These are phyloP conservation scores for Plasmodium reichenowi DNA, from an alignment of 169 alveolate species.

Conservation along the genomic window DNA sequence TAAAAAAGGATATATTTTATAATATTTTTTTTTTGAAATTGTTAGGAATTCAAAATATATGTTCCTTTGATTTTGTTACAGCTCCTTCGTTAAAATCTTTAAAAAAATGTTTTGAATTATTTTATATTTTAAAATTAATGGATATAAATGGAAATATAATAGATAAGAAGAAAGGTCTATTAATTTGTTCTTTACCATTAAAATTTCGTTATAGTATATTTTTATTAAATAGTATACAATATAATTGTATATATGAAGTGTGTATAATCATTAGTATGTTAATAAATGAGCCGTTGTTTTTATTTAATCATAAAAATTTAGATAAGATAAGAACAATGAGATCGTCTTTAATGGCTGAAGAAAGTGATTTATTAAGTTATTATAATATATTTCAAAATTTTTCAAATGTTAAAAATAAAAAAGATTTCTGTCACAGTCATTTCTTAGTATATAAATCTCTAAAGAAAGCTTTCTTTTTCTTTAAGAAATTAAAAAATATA, in stretches of 20 bases:
- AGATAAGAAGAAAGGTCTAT: constrained; percentile 69
- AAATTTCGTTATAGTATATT: constrained; percentile 64
- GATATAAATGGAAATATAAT: constrained; percentile 73
- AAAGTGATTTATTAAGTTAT: constrained; percentile 72
- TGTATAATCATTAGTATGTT: constrained; percentile 58
- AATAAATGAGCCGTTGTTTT: constrained; percentile 67
- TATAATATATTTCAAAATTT: constrained; percentile 70
- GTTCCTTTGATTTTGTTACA: constrained; percentile 73
- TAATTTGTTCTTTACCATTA: constrained; percentile 73
- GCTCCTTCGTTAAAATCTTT: constrained; percentile 54
- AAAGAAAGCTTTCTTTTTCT: constrained; percentile 44
- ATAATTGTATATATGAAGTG: constrained; percentile 68
- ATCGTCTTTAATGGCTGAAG: constrained; percentile 70
- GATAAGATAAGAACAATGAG: constrained; percentile 42
- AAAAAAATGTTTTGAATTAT: constrained; percentile 63
- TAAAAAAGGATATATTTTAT: constrained; percentile 68
- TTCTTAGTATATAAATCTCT: constrained; percentile 58
- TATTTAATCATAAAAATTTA: constrained; percentile 14
- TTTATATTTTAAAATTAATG: constrained; percentile 63
- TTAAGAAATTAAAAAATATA: constrained; percentile 43
- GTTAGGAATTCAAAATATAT: constrained; percentile 65
- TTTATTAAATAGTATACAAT: constrained; percentile 68
- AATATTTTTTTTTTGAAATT: constrained; percentile 59
- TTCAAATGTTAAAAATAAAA: constrained; percentile 54
- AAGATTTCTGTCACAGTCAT: constrained; percentile 50